Base-by-base conservation (phyloP, 139 green algal genomes). In the Chlorella ohadii region DNA sequence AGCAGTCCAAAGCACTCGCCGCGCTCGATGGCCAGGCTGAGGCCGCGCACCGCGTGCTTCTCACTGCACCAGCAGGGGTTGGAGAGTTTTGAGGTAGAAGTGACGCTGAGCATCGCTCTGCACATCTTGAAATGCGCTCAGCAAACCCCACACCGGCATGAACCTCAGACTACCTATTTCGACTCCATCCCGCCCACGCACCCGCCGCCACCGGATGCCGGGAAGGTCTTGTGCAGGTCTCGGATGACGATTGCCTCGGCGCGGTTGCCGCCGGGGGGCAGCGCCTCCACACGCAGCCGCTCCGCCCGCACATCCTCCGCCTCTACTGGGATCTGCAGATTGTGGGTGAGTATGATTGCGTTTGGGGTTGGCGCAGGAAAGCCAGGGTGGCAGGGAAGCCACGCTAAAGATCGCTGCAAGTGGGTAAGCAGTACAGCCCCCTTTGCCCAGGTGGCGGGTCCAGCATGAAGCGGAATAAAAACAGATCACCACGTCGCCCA, bases 1-100 rank as follows among this genome's bases (percentile, higher is more conserved):
- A 98, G 91, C 81, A 98, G 87, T 79, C 95, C 96, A 72, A 98
- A 97, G 57, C 96, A 91, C 82, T 96, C 87, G 47, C 91, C 89
- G 81, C 94, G 75, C 41, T 91, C 83, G 17, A 98, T 95, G 56
- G 76, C 82, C 66, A 98, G 85, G 28, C 85, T 91, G 34, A 96
- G 68, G 36, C 68, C 82, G 34, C 81, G 80, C 61, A 96, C 93
- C 55, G 93, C 93, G 23, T 93, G 57, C 87, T 93, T 86, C 36
- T 83, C 79, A 11, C 72, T 56, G 63, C 51, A 70, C 25, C 4
- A 34, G 38, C 15, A 31, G 16, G 19, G 7, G 17, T n/a, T 39
- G n/a, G n/a, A n/a, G n/a, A n/a, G n/a, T n/a, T n/a, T n/a, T n/a
- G n/a, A n/a, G n/a, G n/a, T n/a, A n/a, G n/a, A n/a, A n/a, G 36